Base-by-base conservation (phyloP, 805 yeast species). In the Barnettozyma siamensis region DNA sequence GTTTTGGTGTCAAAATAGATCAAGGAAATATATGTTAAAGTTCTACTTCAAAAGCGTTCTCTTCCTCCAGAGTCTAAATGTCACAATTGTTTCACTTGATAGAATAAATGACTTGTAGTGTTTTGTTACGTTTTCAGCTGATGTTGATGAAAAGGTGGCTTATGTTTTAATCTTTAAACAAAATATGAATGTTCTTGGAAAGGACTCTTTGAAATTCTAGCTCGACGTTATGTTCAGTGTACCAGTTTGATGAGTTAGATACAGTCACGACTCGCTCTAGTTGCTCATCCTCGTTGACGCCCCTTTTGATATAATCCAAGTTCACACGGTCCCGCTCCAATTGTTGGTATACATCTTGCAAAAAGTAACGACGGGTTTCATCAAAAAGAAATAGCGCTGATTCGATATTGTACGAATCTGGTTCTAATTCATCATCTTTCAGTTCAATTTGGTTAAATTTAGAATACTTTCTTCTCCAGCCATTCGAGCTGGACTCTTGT, bases 271-370 rank as follows among this genome's bases (percentile, higher is more conserved):
- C 12, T 26, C 37, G 24, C 12, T 18, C 31, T 8, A 26, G 9
- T 15, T 24, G 12, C 6, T 33, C 36, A 8, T 15, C 29, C 5
- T 11, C 10, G 17, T 33, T n/a, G 6, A 7, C 15, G 3, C 19
- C 21, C 16, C 15, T 10, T 3, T 12, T 9, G 15, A 33, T 15
- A 12, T n/a, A 34, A 15, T 24, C 15, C 12, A 8, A 4, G 13
- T 12, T n/a, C 7, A 13, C 9, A 3, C 10, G 2, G 16, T 34
- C 37, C 17, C 37, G 24, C 4, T 16, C 15, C 3, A 34, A 1
- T 34, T 34, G 37, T 26, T 34, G 18, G 26, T 34, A 34, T 12
- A 34, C 37, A 18, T 34, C 37, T 34, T 34, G 24, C 16, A 34
- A 18, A n/a, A 26, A 34, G 11, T 33, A 26, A 24, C 37, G 30